phyloP scores from a whole-genome alignment of 495 filamentous ascomycete genomes.

The Sordaria brevicollis region DNA sequence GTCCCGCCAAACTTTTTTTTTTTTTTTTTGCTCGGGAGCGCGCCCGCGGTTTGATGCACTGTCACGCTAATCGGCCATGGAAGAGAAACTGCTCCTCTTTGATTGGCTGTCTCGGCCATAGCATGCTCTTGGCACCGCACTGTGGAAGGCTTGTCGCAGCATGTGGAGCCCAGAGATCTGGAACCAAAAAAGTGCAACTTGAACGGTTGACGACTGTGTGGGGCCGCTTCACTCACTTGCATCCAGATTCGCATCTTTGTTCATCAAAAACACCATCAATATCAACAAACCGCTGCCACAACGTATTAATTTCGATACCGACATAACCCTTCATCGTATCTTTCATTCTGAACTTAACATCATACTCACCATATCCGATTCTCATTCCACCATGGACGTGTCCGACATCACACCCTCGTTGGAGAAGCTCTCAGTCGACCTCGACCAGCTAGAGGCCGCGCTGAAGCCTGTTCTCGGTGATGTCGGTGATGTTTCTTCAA shows the following conservation, averaged over 20 bases:
- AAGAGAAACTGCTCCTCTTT: neutral
- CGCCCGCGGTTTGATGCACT: neutral
- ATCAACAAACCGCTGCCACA: neutral
- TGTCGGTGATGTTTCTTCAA: constrained; percentile 57
- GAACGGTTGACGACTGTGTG: neutral
- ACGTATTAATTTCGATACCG: neutral
- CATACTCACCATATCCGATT: neutral
- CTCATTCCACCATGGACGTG: constrained; percentile 31
- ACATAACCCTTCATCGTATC: neutral
- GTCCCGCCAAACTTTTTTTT: neutral
- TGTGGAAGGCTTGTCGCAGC: neutral
- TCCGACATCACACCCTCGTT: constrained; percentile 42
- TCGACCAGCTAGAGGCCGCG: constrained; percentile 66
- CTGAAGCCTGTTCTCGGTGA: constrained; percentile 55
- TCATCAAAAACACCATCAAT: neutral
- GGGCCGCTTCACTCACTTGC: neutral
- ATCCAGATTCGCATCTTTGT: neutral
- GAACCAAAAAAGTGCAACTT: neutral
- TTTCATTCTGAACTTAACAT: neutral
- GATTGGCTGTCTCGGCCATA: neutral
- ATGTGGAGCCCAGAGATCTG: neutral
- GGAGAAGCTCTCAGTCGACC: constrained; percentile 60
- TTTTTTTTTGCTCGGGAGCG: neutral
- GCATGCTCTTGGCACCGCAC: neutral
- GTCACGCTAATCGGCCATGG: neutral